phyloP scores from a whole-genome alignment of 257 asterid species.

The Cruciata laevipes region DNA sequence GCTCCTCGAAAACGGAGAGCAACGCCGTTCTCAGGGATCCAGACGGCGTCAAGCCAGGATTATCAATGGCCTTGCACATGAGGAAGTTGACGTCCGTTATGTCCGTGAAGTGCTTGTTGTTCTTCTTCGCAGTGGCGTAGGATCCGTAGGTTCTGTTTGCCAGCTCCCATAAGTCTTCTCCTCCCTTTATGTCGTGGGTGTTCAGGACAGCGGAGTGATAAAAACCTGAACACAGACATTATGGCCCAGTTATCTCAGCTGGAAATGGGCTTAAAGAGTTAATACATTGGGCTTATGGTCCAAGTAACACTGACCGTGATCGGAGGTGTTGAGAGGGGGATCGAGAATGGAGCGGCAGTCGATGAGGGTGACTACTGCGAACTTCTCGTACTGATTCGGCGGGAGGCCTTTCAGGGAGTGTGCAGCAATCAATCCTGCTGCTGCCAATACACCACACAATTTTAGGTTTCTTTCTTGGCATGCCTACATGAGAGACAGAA shows the following conservation, averaged over 20 bases:
- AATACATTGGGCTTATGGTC: background rate
- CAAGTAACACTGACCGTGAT: constrained; percentile 40
- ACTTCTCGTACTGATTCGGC: constrained; percentile 57
- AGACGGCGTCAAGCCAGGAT: constrained; percentile 73
- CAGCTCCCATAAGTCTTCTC: constrained; percentile 61
- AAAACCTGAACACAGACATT: constrained; percentile 44
- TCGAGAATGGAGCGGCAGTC: constrained; percentile 84
- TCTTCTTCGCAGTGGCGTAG: constrained; percentile 47
- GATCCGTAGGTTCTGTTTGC: constrained; percentile 54
- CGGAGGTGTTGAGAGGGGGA: constrained; percentile 50
- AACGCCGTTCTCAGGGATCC: constrained; percentile 67
- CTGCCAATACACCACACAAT: constrained; percentile 46
- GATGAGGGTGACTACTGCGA: constrained; percentile 54
- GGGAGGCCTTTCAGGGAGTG: constrained; percentile 46
- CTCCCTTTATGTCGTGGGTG: constrained; percentile 57
- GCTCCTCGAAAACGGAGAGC: constrained; percentile 68
- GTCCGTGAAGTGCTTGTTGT: constrained; percentile 73
- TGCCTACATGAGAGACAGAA: constrained; percentile 34
- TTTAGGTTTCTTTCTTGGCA: constrained; percentile 50
- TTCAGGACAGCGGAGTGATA: constrained; percentile 84
- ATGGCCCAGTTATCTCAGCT: no score
- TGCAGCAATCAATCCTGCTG: constrained; percentile 61
- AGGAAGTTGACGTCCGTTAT: constrained; percentile 78
- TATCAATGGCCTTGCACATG: constrained; percentile 88
- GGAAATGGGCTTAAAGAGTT: no score